These are phyloP conservation scores for Singerocomus rubriflavus DNA, from an alignment of 1,284 basidiomycete species.

Conservation along the genomic window DNA sequence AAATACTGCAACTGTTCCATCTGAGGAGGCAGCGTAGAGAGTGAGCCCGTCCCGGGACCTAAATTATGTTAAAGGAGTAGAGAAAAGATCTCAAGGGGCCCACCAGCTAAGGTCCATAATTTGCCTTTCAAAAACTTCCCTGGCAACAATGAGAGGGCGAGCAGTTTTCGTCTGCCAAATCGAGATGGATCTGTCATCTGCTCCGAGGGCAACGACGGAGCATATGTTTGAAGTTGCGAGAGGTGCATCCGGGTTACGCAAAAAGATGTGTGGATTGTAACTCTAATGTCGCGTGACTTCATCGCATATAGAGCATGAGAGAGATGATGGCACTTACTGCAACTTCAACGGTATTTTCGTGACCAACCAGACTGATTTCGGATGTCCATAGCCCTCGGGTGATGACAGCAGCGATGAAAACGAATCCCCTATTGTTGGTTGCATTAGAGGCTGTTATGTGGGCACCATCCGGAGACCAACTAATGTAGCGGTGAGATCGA, in stretches of 20 bases:
- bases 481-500: conserved; percentile 32
- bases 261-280: conserved; percentile 91
- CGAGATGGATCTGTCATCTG: conserved; percentile 85
- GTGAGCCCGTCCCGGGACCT: conserved; percentile 92
- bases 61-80: conserved; percentile 2
- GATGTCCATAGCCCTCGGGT: conserved; percentile 84
- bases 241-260: conserved; percentile 65
- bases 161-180: conserved; percentile 93
- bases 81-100: conserved; percentile 22
- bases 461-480: conserved; percentile 99
- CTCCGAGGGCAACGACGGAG: conserved; percentile 86
- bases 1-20: conserved; percentile 90
- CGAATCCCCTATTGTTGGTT: conserved; percentile 91
- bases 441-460: conserved; percentile 97
- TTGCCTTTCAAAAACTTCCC: conserved; percentile 91
- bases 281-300: conserved; percentile 45
- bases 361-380: conserved; percentile 92
- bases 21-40: conserved; percentile 93
- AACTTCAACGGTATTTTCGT: conserved; percentile 97
- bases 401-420: conserved; percentile 96
- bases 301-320: conserved; percentile 7
- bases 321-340: conserved; percentile 54
- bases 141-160: conserved; percentile 87
- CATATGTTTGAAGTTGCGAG: conserved; percentile 76
- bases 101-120: conserved; percentile 96